A percentile compares a stretch with the other conserved stretches of the same genome.
Evolutionary conservation across 441 rosid genomes (phyloP).

Genomic region (Mallotus japonicus): DNA sequence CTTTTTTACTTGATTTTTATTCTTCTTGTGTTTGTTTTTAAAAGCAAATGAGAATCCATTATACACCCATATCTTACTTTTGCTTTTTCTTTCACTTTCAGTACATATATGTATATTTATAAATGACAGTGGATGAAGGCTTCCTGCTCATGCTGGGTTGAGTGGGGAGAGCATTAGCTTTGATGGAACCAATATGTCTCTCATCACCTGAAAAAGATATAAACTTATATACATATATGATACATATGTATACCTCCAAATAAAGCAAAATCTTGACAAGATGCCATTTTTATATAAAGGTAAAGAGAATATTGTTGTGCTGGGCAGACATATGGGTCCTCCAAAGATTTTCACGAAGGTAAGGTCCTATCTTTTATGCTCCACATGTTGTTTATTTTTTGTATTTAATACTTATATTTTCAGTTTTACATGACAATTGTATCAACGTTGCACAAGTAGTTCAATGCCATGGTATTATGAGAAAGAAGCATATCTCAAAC

Average conservation of each 20-base stretch:
- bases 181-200: slow-evolving; percentile 15
- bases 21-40: slow-evolving; percentile 9
- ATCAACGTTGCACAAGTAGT: too few relatives aligned
- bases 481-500: too few relatives aligned
- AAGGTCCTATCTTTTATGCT: not conserved
- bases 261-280: slow-evolving; percentile 9
- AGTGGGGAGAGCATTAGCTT: slow-evolving; percentile 33
- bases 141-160: not conserved
- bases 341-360: not conserved
- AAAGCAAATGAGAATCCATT: not conserved
- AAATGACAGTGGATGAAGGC: slow-evolving; percentile 11
- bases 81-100: slow-evolving; percentile 14
- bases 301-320: not conserved
- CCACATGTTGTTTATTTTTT: not conserved
- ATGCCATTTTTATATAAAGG: slow-evolving; percentile 10
- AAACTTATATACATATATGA: not conserved
- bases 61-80: slow-evolving; percentile 15
- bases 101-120: not conserved
- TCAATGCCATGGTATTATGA: too few relatives aligned
- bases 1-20: slow-evolving; percentile 12
- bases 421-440: too few relatives aligned
- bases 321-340: slow-evolving; percentile 11
- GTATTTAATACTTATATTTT: not conserved
- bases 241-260: slow-evolving; percentile 12
- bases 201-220: slow-evolving; percentile 20